These are phyloP conservation scores for Pezicula carpinea DNA, from an alignment of 2,329 filamentous ascomycete genomes.

Conservation along the genomic window DNA sequence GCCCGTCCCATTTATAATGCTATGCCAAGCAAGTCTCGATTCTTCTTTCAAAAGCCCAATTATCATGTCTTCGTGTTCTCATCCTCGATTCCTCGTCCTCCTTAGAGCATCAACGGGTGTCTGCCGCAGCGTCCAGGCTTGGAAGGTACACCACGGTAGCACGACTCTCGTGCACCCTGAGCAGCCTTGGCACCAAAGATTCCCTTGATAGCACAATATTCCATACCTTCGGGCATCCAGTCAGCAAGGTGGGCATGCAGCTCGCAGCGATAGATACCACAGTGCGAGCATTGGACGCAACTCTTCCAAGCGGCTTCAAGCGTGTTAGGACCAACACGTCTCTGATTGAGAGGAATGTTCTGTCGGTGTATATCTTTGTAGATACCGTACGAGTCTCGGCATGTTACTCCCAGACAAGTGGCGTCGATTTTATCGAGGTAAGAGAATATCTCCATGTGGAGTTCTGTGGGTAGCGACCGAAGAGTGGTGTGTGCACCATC, in stretches of 20 bases:
- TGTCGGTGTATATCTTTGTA: slow-evolving; percentile 50
- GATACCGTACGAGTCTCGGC: slow-evolving; percentile 53
- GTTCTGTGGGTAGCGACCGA: slow-evolving; percentile 50
- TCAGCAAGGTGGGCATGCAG: slow-evolving; percentile 56
- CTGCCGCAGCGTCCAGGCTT: slow-evolving; percentile 54
- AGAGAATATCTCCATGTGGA: slow-evolving; percentile 57
- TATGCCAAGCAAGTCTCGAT: too few relatives aligned
- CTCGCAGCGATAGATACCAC: slow-evolving; percentile 56
- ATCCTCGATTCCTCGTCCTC: too few relatives aligned
- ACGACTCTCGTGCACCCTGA: slow-evolving; percentile 44
- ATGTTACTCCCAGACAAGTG: slow-evolving; percentile 56
- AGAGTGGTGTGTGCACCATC: slow-evolving; percentile 26
- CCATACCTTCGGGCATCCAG: slow-evolving; percentile 52
- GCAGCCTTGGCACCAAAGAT: slow-evolving; percentile 48
- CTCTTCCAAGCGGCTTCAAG: slow-evolving; percentile 61
- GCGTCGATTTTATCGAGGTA: slow-evolving; percentile 61
- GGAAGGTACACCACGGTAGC: slow-evolving; percentile 56
- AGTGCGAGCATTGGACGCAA: slow-evolving; percentile 58
- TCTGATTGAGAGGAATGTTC: slow-evolving; percentile 49
- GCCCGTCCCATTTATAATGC: too few relatives aligned
- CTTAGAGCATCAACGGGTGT: slow-evolving; percentile 31
- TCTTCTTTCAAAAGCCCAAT: too few relatives aligned
- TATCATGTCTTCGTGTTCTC: too few relatives aligned
- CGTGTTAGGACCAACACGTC: slow-evolving; percentile 56
- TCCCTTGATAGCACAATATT: slow-evolving; percentile 58